Evolutionary conservation across 225 moss, liverwort and hornwort genomes (phyloP), one percentile per base, ranked within the genome.

Genomic region (Pleurozium schreberi): DNA sequence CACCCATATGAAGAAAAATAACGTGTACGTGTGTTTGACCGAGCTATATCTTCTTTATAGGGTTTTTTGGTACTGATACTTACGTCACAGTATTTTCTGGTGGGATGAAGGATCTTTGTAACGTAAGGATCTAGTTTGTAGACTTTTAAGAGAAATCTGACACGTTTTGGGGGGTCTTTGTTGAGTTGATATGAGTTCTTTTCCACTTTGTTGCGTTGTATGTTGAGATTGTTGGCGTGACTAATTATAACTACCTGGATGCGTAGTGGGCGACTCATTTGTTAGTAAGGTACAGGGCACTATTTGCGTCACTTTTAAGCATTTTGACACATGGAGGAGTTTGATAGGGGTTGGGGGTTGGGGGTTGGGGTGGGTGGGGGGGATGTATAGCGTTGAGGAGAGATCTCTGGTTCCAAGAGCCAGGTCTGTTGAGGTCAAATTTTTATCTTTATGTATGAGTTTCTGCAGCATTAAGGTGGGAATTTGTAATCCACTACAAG

Each of bases 21-120:
- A 91, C 73, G 93, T 95, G 93, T 95, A 93, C 53, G 94, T 90
- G 87, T 71, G 65, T 75, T 87, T 85, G 58, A 88, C 69, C 75
- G 74, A 47, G 50, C 57, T 75, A 70, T 75, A 65, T 76, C 77
- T 82, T 75, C 49, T 53, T 84, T 84, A n/a, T 14, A 27, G 13
- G 63, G 30, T 52, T 63, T 75, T 59, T 60, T 68, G 59, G 57
- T 90, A n/a, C 77, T 69, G 36, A 70, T 52, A 38, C 61, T 45
- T 85, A 61, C n/a, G 11, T 67, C 75, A 61, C n/a, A 61, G 22
- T 70, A 52, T 62, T 71, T 70, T 20, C 42, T 89, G 78, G 28
- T 52, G 66, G n/a, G 30, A 66, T 58, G 57, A 66, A 52, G 65
- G 65, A 83, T 88, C 75, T 83, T 17, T 82, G 31, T 52, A 47